Percentiles rank a stretch among this genome's conserved stretches.
phyloP scores from a whole-genome alignment of 768 basidiomycete species.

The Chlorophyllum brunneum region DNA sequence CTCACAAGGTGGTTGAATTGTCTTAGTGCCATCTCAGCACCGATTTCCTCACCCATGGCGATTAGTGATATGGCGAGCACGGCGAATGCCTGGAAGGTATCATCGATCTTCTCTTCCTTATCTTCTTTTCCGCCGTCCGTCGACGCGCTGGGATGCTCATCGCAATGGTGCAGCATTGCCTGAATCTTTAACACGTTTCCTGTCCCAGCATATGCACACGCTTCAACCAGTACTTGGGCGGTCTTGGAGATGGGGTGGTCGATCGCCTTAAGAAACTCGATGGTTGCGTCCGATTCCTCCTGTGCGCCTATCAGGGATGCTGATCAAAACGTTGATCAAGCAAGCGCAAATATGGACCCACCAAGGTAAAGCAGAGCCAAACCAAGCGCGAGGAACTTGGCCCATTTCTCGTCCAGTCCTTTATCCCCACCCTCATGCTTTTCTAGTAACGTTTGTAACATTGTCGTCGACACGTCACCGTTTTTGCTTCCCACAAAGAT shows the following conservation, averaged over 20 bases:
- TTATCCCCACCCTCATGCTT: conserved; percentile 57
- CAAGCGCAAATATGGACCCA: conserved; percentile 28
- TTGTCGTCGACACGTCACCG: conserved; percentile 85
- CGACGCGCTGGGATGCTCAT: conserved; percentile 74
- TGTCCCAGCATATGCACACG: conserved; percentile 92
- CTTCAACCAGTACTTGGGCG: conserved; percentile 88
- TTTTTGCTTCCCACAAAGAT: conserved; percentile 94
- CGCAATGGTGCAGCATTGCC: conserved; percentile 87
- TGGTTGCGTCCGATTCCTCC: conserved; percentile 89
- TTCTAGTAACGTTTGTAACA: conserved; percentile 92
- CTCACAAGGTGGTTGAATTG: conserved; percentile 95
- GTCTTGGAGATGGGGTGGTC: conserved; percentile 90
- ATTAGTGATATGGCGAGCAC: conserved; percentile 92
- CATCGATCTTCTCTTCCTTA: conserved; percentile 60
- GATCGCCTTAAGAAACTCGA: conserved; percentile 90
- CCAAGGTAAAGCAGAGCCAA: conserved; percentile 90
- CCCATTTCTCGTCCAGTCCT: conserved; percentile 90
- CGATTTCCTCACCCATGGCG: conserved; percentile 98
- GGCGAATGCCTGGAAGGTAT: conserved; percentile 88
- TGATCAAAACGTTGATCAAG: background rate
- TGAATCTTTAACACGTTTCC: conserved; percentile 95
- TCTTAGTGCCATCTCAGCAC: conserved; percentile 95
- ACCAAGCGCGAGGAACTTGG: conserved; percentile 84
- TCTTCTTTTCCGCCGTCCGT: conserved; percentile 40
- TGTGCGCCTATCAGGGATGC: conserved; percentile 61